Evolutionary conservation across 2,329 filamentous ascomycete species (phyloP), one percentile per base, ranked within the genome.

Genomic region (Pseudogymnoascus sp.): DNA sequence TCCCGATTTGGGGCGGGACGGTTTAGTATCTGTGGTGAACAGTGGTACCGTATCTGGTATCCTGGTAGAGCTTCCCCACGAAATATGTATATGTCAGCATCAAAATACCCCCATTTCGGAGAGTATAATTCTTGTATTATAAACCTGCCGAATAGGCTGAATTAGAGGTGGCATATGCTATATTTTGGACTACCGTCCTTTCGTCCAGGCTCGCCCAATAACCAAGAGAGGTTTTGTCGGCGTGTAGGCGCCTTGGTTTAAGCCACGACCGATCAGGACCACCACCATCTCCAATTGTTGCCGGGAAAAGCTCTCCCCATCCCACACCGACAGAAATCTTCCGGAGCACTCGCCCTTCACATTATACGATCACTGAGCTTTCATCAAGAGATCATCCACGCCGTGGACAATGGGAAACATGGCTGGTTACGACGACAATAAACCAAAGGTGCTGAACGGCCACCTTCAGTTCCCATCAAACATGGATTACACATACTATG

Each of bases 401-500:
- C 25, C 25, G 25, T 52, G 45, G 45, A 52, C 25, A 9, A 42
- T 52, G 45, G 45, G 45, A 30, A 52, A 52, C 45, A 52, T 52
- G 45, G 45, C 45, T 6, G 45, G 45, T 25, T 52, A 52, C 45
- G 45, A 52, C 23, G 45, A 52, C 25, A 52, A 52, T 6, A 52
- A 52, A 52, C 25, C 45, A 30, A 52, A 52, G 25, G 22, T 52
- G 45, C 9, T 52, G 25, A 52, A 52, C 45, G 45, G 45, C n/a
- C 45, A 52, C 23, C 8, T 52, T 19, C 33, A 36, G 33, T 39
- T 59, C 55, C 35, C 58, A 42, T 41, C 68, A 65, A 58, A 58
- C 25, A 85, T 86, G 82, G 82, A 85, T 68, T 85, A 83, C 72
- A 76, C 78, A 61, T 84, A 81, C 72, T 85, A 80, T 67, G 70